Evolutionary conservation across 1,284 basidiomycete species (phyloP).

Genomic region (Malassezia sympodialis): DNA sequence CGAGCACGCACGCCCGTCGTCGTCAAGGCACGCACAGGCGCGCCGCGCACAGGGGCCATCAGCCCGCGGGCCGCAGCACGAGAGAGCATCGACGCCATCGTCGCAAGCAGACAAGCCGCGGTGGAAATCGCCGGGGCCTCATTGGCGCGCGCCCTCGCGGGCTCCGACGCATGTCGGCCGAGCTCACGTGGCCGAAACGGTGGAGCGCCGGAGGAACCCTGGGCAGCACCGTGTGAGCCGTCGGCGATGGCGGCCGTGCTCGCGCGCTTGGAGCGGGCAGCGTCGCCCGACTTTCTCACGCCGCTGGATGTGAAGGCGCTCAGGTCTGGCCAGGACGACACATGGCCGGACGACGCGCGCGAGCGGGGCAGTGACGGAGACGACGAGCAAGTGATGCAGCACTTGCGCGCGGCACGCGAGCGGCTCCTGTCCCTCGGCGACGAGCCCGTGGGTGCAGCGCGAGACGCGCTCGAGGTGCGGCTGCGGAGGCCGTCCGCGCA

Average conservation of each 20-base stretch:
- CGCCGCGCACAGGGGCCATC: background rate
- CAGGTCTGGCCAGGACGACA: background rate
- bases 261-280: background rate
- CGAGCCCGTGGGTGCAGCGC: background rate
- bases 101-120: background rate
- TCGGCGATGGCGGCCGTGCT: background rate
- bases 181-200: background rate
- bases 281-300: background rate
- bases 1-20: background rate
- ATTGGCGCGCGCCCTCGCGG: conserved; percentile 1
- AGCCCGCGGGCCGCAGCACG: conserved; percentile 10
- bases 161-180: background rate
- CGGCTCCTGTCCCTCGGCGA: conserved; percentile 1
- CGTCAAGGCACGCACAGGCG: conserved; percentile 6
- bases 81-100: conserved; percentile 9
- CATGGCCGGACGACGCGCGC: background rate
- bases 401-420: conserved; percentile 5
- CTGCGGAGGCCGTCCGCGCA: background rate
- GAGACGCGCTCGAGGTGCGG: background rate
- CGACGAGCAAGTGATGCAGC: conserved; percentile 14
- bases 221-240: too few relatives aligned
- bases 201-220: background rate
- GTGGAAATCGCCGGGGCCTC: conserved; percentile 3
- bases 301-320: background rate
- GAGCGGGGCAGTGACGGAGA: background rate